Evolutionary conservation across 2,329 filamentous ascomycete species (phyloP), one percentile per base, ranked within the genome.

Genomic region (Cercospora sp.): DNA sequence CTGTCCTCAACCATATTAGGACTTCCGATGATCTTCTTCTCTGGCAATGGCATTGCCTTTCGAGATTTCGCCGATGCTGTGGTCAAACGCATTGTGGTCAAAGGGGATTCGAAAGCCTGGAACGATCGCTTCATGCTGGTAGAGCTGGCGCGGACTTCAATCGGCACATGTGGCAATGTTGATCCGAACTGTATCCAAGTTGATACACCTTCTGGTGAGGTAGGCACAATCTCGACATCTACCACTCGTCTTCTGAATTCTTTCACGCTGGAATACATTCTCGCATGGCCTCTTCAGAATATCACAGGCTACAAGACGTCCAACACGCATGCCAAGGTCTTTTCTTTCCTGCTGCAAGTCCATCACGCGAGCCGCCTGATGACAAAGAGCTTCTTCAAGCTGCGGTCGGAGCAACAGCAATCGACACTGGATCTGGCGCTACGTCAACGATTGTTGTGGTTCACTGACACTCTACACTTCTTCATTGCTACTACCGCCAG

Each of bases 101-200:
- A 65, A 12, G 36, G 51, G 79, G 12, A 79, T 84, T 81, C 76
- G 79, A 75, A 79, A 79, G 39, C 59, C 39, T 97, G 93, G 94
- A 89, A 90, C 69, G 93, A 97, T 77, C 87, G 89, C 20, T 96
- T 94, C 75, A 85, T 91, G 0, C 82, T 97, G 30, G 95, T 91
- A 0, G 92, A 94, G 72, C 80, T 93, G 1, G 89, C 90, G 0
- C 91, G 93, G 67, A 89, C 89, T 65, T 88, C 91, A 0, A 93
- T 93, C 76, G 84, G 82, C 5, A 76, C 75, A 0, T 74, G 87
- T 1, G 72, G 80, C 0, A 80, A 81, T 1, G 79, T 91, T 1
- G 87, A 93, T 64, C 73, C 83, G 2, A 86, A 89, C 60, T 86
- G 87, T 20, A 80, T 97, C 8, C 84, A 87, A 2, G 86, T 92